Evolutionary conservation across 1,284 basidiomycete species (phyloP).

Genomic region (Rhodotorula sp.): DNA sequence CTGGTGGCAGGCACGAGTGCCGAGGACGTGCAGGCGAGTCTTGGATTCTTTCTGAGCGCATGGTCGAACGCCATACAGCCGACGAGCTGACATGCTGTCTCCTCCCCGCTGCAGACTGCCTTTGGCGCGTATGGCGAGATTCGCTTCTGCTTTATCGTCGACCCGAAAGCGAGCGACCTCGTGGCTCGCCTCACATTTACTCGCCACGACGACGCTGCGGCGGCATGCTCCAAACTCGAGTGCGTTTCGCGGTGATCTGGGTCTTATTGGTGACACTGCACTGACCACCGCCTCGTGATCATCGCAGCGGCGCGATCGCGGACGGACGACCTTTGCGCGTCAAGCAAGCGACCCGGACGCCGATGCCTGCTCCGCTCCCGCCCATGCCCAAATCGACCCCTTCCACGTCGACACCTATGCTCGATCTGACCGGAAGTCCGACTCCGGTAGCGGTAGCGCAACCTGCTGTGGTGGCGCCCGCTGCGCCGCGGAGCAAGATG

Average conservation of each 20-base stretch:
- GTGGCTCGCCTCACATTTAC: slow-evolving; percentile 35
- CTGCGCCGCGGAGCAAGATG: slow-evolving; percentile 21
- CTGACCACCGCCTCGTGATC: not conserved
- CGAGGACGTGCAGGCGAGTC: slow-evolving; percentile 39
- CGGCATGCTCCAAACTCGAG: slow-evolving; percentile 36
- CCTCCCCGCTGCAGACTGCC: slow-evolving; percentile 23
- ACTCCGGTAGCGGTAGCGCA: not conserved
- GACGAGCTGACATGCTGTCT: too few species aligned
- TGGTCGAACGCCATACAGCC: not conserved
- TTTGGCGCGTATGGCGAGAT: slow-evolving; percentile 40
- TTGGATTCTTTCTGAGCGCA: not conserved
- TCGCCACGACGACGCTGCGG: slow-evolving; percentile 23
- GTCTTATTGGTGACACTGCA: too few species aligned
- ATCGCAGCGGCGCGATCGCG: slow-evolving; percentile 37
- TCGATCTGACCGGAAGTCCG: not conserved
- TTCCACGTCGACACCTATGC: not conserved
- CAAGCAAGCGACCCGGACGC: slow-evolving; percentile 15
- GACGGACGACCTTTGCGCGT: slow-evolving; percentile 38
- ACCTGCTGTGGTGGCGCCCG: not conserved
- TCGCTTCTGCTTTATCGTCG: slow-evolving; percentile 31
- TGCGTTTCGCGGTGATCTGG: not conserved
- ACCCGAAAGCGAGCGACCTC: slow-evolving; percentile 18
- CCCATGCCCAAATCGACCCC: not conserved
- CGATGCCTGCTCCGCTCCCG: slow-evolving; percentile 16
- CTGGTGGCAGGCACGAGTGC: slow-evolving; percentile 39